These are phyloP conservation scores for Colletotrichum eleusines DNA, from an alignment of 2,329 filamentous ascomycete species.

Conservation along the genomic window DNA sequence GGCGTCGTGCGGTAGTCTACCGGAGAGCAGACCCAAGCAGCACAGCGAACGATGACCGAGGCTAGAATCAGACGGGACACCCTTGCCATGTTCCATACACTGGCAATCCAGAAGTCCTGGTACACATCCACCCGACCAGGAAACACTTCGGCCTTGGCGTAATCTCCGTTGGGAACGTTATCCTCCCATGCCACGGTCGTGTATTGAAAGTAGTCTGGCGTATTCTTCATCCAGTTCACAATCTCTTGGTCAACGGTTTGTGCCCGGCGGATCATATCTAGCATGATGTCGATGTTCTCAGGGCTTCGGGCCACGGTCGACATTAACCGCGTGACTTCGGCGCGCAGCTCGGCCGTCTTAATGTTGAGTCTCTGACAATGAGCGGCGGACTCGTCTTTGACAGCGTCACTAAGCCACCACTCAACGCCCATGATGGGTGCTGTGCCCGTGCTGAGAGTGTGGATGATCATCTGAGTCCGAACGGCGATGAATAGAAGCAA, in stretches of 20 bases:
- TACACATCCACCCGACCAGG: slow-evolving; percentile 72
- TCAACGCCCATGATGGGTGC: slow-evolving; percentile 65
- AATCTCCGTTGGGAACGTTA: slow-evolving; percentile 64
- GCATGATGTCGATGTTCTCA: slow-evolving; percentile 63
- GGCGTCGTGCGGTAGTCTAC: slow-evolving; percentile 73
- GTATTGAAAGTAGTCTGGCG: slow-evolving; percentile 64
- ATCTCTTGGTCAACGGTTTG: slow-evolving; percentile 66
- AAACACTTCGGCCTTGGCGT: slow-evolving; percentile 66
- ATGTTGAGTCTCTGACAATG: slow-evolving; percentile 66
- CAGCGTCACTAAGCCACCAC: slow-evolving; percentile 70
- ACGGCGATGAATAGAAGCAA: slow-evolving; percentile 70
- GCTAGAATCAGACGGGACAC: slow-evolving; percentile 67
- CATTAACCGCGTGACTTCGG: slow-evolving; percentile 65
- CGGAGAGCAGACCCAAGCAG: slow-evolving; percentile 70
- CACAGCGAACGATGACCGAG: slow-evolving; percentile 68
- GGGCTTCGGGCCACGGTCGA: slow-evolving; percentile 58
- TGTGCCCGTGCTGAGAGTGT: slow-evolving; percentile 66
- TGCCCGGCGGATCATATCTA: slow-evolving; percentile 63
- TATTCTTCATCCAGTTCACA: slow-evolving; percentile 61
- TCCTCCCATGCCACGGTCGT: slow-evolving; percentile 69
- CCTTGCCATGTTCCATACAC: slow-evolving; percentile 67
- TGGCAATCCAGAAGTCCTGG: slow-evolving; percentile 69
- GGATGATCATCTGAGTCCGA: slow-evolving; percentile 71
- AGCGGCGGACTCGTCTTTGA: slow-evolving; percentile 61
- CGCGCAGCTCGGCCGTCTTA: slow-evolving; percentile 66